Percentiles rank a stretch among this genome's conserved stretches.
Conservation (phyloP, 768 basidiomycete genomes). For the Multifurca ochricompacta region DNA sequence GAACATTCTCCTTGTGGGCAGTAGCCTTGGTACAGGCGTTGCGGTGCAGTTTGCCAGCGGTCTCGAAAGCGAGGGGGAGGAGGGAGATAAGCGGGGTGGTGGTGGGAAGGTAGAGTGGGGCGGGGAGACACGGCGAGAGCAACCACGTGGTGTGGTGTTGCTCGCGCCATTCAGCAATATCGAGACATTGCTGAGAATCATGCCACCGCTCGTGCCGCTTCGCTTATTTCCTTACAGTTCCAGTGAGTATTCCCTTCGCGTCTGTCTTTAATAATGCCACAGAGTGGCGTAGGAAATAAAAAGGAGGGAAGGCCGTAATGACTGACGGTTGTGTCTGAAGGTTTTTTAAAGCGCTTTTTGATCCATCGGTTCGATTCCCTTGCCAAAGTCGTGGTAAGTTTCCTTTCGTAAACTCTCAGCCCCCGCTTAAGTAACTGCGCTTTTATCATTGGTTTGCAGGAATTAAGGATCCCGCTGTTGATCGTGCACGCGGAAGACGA, state of each 20-base stretch:
- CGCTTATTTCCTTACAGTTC: constrained; percentile 51
- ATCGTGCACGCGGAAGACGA: constrained; percentile 74
- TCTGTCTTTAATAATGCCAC: background rate
- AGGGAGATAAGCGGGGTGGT: background rate
- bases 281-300: background rate
- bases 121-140: constrained; percentile 20
- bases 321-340: constrained; percentile 29
- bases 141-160: constrained; percentile 34
- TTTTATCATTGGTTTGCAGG: constrained; percentile 31
- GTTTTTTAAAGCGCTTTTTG: constrained; percentile 45
- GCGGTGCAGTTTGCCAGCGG: constrained; percentile 35
- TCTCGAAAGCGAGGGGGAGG: constrained; percentile 31
- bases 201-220: constrained; percentile 70
- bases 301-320: background rate
- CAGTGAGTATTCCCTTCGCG: constrained; percentile 37
- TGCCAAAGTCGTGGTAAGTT: constrained; percentile 48
- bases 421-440: background rate
- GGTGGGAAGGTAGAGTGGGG: background rate
- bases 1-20: constrained; percentile 70
- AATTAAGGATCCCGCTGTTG: constrained; percentile 58
- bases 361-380: constrained; percentile 58
- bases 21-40: constrained; percentile 86
- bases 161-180: constrained; percentile 35
- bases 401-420: background rate
- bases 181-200: constrained; percentile 46